Base-by-base conservation (phyloP, 2,329 filamentous ascomycete species). In the Fusarium poae region DNA sequence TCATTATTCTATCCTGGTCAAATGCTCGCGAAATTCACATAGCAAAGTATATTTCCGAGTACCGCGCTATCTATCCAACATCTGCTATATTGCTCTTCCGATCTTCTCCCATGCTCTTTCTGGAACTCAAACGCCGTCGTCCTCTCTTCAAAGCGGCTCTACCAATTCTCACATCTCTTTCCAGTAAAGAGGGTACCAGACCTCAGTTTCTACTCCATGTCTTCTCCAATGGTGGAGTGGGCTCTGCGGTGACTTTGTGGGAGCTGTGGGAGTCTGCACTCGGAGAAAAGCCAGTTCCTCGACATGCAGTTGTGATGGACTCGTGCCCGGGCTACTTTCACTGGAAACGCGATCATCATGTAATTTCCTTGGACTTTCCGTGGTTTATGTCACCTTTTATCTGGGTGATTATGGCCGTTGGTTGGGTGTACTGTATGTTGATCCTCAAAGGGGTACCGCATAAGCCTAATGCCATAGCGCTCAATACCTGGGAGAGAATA, bases 181-280 rank as follows among this genome's bases (percentile, higher is more conserved):
- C 75, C 2, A 60, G 79, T 15, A 62, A 77, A 12, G 68, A 73
- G 34, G 21, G 30, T 13, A 55, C 40, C 25, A 74, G 34, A 3
- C 68, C 75, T 13, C 75, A 77, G 32, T 75, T 86, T 18, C 77
- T 86, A 5, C 71, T 84, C 15, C 85, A 87, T 67, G 62, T 81
- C 34, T 86, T 87, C 70, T 87, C 85, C 39, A 86, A 87, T 66
- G 85, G 85, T 54, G 85, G 85, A 46, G 77, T 81, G 25, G 78
- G 79, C 53, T 80, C 80, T 32, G 79, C 83, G 20, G 74, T 74
- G 29, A 70, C 76, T 15, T 82, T 80, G 56, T 72, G 52, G 62
- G 62, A 67, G 15, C 23, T 64, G 18, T 69, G 70, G 70, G 42
- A 55, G 9, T 23, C 57, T 16, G 46, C 73, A 30, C 68, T 77